Conservation (phyloP, 1,284 basidiomycete species). For the Malassezia psittaci region DNA sequence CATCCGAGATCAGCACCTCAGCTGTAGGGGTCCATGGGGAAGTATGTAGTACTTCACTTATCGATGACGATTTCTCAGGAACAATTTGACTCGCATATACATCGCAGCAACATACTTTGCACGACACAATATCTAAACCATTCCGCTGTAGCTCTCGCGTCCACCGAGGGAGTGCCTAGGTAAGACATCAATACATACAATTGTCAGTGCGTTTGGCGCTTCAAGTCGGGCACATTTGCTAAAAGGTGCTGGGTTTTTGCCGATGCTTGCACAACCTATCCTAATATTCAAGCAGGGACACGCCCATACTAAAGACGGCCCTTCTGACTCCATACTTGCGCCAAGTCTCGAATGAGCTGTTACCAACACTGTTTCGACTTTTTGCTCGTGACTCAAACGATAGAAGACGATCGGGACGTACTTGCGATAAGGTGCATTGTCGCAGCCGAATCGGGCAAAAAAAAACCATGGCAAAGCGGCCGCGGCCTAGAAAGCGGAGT, state of each 20-base stretch:
- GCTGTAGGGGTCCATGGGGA: background rate
- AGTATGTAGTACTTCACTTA: background rate
- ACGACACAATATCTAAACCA: background rate
- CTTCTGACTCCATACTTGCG: background rate
- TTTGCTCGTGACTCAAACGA: background rate
- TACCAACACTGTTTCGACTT: background rate
- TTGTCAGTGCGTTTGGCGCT: background rate
- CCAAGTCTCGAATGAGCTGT: background rate
- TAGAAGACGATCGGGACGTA: background rate
- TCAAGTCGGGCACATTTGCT: background rate
- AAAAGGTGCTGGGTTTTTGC: background rate
- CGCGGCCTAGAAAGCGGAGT: conserved; percentile 7
- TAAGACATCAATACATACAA: background rate
- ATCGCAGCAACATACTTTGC: background rate
- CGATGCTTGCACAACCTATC: background rate
- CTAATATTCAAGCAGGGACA: conserved; percentile 8
- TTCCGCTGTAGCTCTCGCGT: background rate
- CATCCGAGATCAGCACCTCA: background rate
- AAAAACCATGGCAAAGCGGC: conserved; percentile 14
- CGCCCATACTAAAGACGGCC: background rate
- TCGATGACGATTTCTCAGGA: background rate
- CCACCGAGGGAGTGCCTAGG: background rate
- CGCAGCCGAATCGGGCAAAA: background rate
- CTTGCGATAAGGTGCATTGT: background rate
- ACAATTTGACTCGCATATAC: background rate